These are phyloP conservation scores for Aspergillus biplanus DNA, from an alignment of 495 filamentous ascomycete species.

Conservation along the genomic window DNA sequence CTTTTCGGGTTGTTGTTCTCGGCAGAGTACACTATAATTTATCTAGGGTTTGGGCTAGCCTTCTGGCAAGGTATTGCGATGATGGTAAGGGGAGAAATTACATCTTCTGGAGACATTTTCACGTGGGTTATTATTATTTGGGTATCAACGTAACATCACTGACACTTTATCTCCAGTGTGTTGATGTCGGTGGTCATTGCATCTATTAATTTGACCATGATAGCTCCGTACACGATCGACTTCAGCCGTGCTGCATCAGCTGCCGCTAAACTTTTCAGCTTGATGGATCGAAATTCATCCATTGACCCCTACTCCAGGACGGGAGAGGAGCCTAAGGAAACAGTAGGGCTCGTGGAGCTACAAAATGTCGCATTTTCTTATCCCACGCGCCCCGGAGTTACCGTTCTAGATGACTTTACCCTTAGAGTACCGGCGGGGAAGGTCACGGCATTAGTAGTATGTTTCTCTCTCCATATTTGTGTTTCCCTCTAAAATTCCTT, in stretches of 20 bases:
- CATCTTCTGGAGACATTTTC: conserved; percentile 62
- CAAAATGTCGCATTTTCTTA: conserved; percentile 62
- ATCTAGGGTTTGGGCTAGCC: conserved; percentile 23
- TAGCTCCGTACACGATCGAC: conserved; percentile 31
- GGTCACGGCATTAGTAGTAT: conserved; percentile 52
- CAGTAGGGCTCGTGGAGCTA: neutral
- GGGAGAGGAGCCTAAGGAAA: neutral
- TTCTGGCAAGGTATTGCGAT: conserved; percentile 48
- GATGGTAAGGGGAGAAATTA: conserved; percentile 71
- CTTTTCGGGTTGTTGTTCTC: conserved; percentile 15
- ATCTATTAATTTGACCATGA: conserved; percentile 22
- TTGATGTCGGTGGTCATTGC: conserved; percentile 33
- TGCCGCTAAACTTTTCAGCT: conserved; percentile 39
- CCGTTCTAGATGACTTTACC: conserved; percentile 43
- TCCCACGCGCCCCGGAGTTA: conserved; percentile 40
- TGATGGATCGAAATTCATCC: conserved; percentile 37
- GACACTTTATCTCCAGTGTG: neutral
- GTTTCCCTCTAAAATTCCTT: neutral
- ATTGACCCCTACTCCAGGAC: conserved; percentile 31
- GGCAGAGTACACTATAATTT: conserved; percentile 20
- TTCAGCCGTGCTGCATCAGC: conserved; percentile 41
- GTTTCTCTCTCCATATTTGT: neutral
- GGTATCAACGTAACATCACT: neutral
- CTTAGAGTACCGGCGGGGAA: conserved; percentile 46
- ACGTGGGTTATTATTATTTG: neutral